phyloP scores from a whole-genome alignment of 768 basidiomycete genomes.

The Pisolithus albus region DNA sequence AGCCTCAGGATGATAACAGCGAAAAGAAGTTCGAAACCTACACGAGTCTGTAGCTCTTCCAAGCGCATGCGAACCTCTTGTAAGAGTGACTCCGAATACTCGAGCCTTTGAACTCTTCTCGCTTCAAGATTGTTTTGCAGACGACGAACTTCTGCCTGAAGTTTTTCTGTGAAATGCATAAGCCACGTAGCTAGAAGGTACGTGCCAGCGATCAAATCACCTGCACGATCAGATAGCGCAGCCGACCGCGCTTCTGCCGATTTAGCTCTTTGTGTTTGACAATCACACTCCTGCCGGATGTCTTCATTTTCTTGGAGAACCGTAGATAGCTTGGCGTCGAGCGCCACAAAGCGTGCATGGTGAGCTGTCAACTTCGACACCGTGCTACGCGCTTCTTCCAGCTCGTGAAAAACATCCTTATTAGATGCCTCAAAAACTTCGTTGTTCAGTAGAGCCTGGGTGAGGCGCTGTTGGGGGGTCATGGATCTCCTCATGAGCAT shows the following conservation, averaged over 20 bases:
- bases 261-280: constrained; percentile 58
- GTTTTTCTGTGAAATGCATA: constrained; percentile 42
- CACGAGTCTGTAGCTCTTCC: constrained; percentile 52
- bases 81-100: constrained; percentile 61
- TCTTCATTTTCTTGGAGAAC: constrained; percentile 78
- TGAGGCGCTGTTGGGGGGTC: constrained; percentile 49
- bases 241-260: constrained; percentile 61
- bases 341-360: constrained; percentile 62
- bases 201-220: constrained; percentile 30
- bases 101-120: constrained; percentile 51
- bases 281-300: constrained; percentile 74
- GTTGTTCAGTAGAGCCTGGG: constrained; percentile 71
- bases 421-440: constrained; percentile 78
- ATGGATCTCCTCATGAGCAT: background rate
- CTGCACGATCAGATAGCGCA: constrained; percentile 59
- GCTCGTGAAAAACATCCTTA: constrained; percentile 63
- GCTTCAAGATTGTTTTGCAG: constrained; percentile 60
- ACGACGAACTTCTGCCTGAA: constrained; percentile 59
- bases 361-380: constrained; percentile 64
- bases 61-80: constrained; percentile 59
- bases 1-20: constrained; percentile 11
- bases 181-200: background rate
- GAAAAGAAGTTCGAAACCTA: constrained; percentile 26
- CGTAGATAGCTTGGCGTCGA: constrained; percentile 57
- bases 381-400: constrained; percentile 63